Evolutionary conservation across 345 rosid genomes (phyloP), one percentile per base, ranked within the genome.

Genomic region (Hibiscus mutabilis): DNA sequence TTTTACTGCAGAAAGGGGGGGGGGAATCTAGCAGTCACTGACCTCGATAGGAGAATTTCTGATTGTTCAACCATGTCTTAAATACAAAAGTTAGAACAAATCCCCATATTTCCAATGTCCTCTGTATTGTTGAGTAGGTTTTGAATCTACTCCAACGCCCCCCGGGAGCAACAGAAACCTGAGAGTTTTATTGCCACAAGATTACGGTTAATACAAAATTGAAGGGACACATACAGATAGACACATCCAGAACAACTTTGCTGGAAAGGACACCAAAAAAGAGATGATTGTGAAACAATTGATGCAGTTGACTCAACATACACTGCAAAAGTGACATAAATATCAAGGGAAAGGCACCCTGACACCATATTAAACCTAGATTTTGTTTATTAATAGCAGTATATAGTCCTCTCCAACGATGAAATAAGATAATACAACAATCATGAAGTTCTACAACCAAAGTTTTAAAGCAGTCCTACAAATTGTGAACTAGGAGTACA

Each of bases 91-190:
- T 81, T 7, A 95, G 15, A 66, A 90, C 94, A 76, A 80, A 88
- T 71, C 99, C 99, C 97, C 99, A 95, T 80, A 95, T 92, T 84
- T 95, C 99, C 85, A 95, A 60, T 42, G 97, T 84, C 80, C 99
- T 86, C 75, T 95, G 99, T 73, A 95, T 83, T 1, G 95, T 92
- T 7, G 99, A 92, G 74, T 95, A 95, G 44, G 96, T 89, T 83
- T 92, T 92, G 85, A 95, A 95, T 81, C 97, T 86, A 83, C 79
- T 89, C 99, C 99, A 95, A 18, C 96, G 88, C 44, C 99, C 99
- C 37, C 97, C 97, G 42, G 97, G 92, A 59, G 93, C 88, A 79
- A 95, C 92, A 75, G 99, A 95, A 69, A 92, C 99, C 97, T 95
- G 78, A 66, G 77, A 79, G 49, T 75, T 55, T 58, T 44, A n/a